Base-by-base conservation (phyloP, 2,329 filamentous ascomycete genomes). In the Coniochaeta sp. region DNA sequence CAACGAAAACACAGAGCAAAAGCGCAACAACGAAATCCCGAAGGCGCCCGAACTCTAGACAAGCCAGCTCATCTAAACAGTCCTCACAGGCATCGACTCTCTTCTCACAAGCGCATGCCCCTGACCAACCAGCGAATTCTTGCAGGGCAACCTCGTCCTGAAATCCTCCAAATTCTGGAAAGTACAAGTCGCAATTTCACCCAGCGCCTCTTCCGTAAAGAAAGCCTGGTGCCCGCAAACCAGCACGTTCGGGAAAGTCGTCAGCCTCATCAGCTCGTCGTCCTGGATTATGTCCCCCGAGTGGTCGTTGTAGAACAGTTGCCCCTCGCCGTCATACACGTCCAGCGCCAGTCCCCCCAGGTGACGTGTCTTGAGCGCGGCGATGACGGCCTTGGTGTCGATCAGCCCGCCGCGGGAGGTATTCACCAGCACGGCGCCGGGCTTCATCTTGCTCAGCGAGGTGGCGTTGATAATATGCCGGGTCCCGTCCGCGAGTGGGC, bases 171-270 rank as follows among this genome's bases (percentile, higher is more conserved):
- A 60, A 61, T 86, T 86, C 51, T 68, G 65, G 55, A 86, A 59
- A 1, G 82, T 86, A 49, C 72, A 77, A 45, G 77, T 74, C 2
- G 83, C 76, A 58, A 87, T 87, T 65, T 85, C 82, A 7, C 70
- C 68, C 48, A 87, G 66, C 1, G 84, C 84, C 66, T 87, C 83
- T 30, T 77, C 68, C 4, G 83, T 87, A 59, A 87, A 84, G 67
- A 87, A 87, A 1, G 81, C 84, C 69, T 87, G 84, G 58, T 87
- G 84, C 0, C 83, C 83, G 56, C 78, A 83, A 54, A 87, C 69
- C 42, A 87, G 64, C 3, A 85, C 83, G 56, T 87, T 87, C 53
- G 77, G 83, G 59, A 87, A 86, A 1, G 82, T 85, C 66, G 83
- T 79, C 55, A 87, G 65, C 5, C 83, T 76, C 76, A 82, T 83